These are phyloP conservation scores for Boechera retrofracta DNA, from an alignment of 345 rosid genomes.

Conservation along the genomic window DNA sequence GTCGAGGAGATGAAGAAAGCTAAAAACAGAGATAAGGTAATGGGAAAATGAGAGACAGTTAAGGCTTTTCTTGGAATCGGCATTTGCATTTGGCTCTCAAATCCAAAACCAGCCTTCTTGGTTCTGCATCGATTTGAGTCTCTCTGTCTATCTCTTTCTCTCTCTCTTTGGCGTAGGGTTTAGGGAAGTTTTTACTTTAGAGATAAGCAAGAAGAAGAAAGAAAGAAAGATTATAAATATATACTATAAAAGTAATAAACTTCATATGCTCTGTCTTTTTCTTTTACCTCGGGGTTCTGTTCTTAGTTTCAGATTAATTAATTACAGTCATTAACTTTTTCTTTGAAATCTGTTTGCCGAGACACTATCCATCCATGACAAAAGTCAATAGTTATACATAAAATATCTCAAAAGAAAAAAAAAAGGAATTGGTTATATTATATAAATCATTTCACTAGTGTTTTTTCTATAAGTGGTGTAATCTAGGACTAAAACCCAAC, in stretches of 20 bases:
- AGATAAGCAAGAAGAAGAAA: conserved; percentile 53
- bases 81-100: conserved; percentile 62
- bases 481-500: not conserved
- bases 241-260: conserved; percentile 35
- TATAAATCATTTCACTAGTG: no score
- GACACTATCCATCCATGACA: conserved; percentile 6
- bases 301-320: conserved; percentile 34
- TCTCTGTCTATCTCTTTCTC: conserved; percentile 40
- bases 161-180: conserved; percentile 44
- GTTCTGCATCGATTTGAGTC: conserved; percentile 63
- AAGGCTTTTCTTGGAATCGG: conserved; percentile 59
- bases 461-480: not conserved
- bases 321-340: conserved; percentile 40
- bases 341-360: conserved; percentile 31
- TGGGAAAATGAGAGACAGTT: conserved; percentile 40
- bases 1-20: conserved; percentile 35
- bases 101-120: conserved; percentile 62
- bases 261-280: conserved; percentile 49
- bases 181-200: conserved; percentile 46
- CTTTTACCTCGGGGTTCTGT: conserved; percentile 78
- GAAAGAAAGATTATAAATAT: conserved; percentile 32
- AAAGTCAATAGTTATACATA: conserved; percentile 27
- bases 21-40: conserved; percentile 37
- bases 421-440: not conserved
- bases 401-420: not conserved